phyloP scores from a whole-genome alignment of 306 rosid species.

The Vigna trinervia region DNA sequence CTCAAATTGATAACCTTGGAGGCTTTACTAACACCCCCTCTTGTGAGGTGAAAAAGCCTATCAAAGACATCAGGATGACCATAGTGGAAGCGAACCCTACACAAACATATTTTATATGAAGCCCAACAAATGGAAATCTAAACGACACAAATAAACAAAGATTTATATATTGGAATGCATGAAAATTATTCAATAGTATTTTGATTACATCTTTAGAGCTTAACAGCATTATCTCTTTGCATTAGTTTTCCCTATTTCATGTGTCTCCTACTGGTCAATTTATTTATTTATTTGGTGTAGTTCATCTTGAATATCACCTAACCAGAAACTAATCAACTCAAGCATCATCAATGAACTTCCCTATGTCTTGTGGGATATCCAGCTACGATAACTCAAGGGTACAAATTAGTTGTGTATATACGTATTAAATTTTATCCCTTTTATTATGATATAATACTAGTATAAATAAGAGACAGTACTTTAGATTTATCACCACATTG shows the following conservation, averaged over 20 bases:
- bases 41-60: constrained; percentile 92
- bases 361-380: not conserved
- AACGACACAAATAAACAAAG: not conserved
- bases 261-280: not conserved
- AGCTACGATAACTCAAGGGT: not conserved
- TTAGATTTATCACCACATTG: not conserved
- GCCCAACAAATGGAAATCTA: not conserved
- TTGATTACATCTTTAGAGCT: not conserved
- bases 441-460: not conserved
- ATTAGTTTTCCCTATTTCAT: not conserved
- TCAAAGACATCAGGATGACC: constrained; percentile 99
- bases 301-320: not conserved
- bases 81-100: constrained; percentile 97
- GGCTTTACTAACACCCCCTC: constrained; percentile 98
- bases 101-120: constrained; percentile 5
- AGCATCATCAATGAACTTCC: not conserved
- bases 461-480: not conserved
- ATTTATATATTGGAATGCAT: not conserved
- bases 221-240: not conserved
- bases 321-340: not conserved
- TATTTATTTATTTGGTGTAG: not conserved
- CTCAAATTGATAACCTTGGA: constrained; percentile 97
- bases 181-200: not conserved
- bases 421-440: not conserved
- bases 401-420: not conserved